phyloP scores from a whole-genome alignment of 768 basidiomycete species.

The Sporobolomyces roseus region DNA sequence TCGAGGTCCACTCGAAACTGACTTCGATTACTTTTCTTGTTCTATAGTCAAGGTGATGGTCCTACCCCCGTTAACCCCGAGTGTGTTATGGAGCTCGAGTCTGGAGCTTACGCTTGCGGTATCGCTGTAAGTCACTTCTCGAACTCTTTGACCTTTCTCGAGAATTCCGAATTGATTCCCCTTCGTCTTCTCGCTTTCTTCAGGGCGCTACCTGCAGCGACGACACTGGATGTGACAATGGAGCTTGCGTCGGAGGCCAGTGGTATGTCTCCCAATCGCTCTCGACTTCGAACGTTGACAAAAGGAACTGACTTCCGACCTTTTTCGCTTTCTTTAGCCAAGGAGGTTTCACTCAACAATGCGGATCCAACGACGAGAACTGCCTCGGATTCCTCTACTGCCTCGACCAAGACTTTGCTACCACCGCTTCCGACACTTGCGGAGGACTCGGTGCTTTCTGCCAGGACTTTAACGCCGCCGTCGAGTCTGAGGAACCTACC shows the following conservation, averaged over 20 bases:
- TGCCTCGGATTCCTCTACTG: conserved; percentile 37
- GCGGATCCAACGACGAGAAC: conserved; percentile 6
- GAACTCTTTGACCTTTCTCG: no score
- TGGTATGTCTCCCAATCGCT: no score
- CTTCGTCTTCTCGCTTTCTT: no score
- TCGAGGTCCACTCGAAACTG: no score
- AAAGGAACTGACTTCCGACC: neutral
- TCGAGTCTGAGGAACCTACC: neutral
- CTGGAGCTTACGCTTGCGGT: conserved; percentile 33
- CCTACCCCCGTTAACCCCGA: conserved; percentile 9
- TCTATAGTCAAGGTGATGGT: conserved; percentile 7
- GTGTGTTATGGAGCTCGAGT: neutral
- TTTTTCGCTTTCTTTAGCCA: neutral
- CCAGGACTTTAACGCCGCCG: conserved; percentile 10
- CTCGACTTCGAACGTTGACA: neutral
- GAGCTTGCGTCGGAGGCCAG: neutral
- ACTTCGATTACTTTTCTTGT: neutral
- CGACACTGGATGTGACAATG: conserved; percentile 23
- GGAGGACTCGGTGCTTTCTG: conserved; percentile 9
- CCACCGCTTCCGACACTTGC: conserved; percentile 12
- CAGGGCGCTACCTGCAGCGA: conserved; percentile 5
- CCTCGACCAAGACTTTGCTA: neutral
- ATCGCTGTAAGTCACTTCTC: conserved; percentile 9
- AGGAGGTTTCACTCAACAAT: conserved; percentile 15
- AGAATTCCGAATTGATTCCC: neutral